phyloP scores from a whole-genome alignment of 768 basidiomycete species.

The Rhodotorula graminis region DNA sequence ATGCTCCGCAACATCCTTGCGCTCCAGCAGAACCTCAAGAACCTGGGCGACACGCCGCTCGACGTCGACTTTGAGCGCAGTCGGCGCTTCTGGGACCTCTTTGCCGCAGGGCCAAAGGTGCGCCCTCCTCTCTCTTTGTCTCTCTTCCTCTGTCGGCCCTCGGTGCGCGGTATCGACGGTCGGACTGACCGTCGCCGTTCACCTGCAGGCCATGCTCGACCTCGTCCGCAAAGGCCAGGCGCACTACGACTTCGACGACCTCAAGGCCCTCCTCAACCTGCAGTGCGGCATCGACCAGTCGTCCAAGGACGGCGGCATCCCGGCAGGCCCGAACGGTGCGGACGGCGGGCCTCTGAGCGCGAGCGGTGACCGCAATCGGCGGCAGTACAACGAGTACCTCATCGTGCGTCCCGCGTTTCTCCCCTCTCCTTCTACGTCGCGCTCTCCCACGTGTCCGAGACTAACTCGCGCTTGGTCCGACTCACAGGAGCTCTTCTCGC shows the following conservation, averaged over 20 bases:
- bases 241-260: slow-evolving; percentile 80
- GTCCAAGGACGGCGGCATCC: slow-evolving; percentile 22
- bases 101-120: slow-evolving; percentile 68
- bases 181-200: neutral
- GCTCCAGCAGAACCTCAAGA: slow-evolving; percentile 83
- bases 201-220: slow-evolving; percentile 67
- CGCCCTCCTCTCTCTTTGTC: slow-evolving; percentile 32
- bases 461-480: no score
- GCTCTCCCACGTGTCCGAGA: no score
- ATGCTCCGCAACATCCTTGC: slow-evolving; percentile 83
- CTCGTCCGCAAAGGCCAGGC: slow-evolving; percentile 58
- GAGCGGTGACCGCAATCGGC: slow-evolving; percentile 8
- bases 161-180: no score
- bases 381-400: slow-evolving; percentile 31
- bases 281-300: slow-evolving; percentile 74
- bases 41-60: slow-evolving; percentile 58
- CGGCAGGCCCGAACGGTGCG: neutral
- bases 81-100: slow-evolving; percentile 75
- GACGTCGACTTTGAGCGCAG: slow-evolving; percentile 69
- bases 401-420: no score
- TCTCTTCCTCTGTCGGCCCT: no score
- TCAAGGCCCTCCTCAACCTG: slow-evolving; percentile 80
- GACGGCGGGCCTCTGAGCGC: slow-evolving; percentile 1
- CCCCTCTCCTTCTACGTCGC: no score
- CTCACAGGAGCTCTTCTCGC: slow-evolving; percentile 26